Base-by-base conservation (phyloP, 345 rosid species). In the Gossypium australe region DNA sequence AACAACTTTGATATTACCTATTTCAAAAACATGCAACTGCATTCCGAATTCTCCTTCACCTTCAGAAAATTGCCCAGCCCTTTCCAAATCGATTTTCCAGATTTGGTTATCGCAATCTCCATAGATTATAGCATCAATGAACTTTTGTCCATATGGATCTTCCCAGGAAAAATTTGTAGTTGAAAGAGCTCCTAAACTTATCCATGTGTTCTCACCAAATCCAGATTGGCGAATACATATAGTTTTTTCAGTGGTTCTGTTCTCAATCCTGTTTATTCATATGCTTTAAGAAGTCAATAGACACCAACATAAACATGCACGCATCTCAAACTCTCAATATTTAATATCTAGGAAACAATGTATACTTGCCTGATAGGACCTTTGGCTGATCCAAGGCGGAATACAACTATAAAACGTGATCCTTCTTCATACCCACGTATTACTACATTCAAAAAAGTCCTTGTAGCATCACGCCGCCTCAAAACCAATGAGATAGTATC, bases 381-480 rank as follows among this genome's bases (percentile, higher is more conserved):
- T 75, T 81, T 82, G 56, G 81, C 80, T 78, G 94, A 87, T 67
- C 98, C 99, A 70, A 84, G 86, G 66, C 98, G 97, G 70, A 95
- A 95, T 51, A 95, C 96, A 76, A 93, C 92, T 61, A 90, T 80
- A 81, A 95, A 93, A 51, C 99, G 96, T 13, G 99, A 95, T 76
- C 99, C 99, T 86, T 95, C 99, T 86, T 95, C 99, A 82, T 84
- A 93, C 67, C 98, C 99, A 14, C 99, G 97, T 77, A 95, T 85
- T 82, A 93, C 99, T 67, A 86, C 86, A 77, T 86, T 88, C 80
- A 95, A 71, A 85, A 88, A 82, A 62, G 77, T 86, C 72, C 81
- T 83, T 22, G 75, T 81, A 78, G 86, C 93, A 80, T 85, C 84
- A 79, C 79, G 81, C 74, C 87, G 73, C 87, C 81, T 90, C 85